Conservation (phyloP, 768 basidiomycete genomes). For the Fomitopsis pulvina region DNA sequence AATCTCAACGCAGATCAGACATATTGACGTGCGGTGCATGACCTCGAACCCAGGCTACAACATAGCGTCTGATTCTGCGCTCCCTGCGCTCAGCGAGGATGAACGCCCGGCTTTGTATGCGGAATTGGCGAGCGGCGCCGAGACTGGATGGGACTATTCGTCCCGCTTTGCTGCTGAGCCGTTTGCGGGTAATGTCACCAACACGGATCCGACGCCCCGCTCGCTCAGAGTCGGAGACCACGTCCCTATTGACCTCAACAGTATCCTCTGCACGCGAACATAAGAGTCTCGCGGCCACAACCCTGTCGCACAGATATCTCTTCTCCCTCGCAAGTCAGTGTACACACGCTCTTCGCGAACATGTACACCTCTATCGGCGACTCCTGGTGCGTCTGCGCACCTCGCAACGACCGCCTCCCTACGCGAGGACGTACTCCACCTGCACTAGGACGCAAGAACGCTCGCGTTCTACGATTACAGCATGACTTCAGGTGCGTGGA, state of each 20-base stretch:
- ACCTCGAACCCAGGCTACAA: constrained; percentile 54
- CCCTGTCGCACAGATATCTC: too few species aligned
- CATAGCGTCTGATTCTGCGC: constrained; percentile 62
- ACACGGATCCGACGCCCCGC: constrained; percentile 51
- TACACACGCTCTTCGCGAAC: constrained; percentile 50
- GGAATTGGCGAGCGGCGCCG: constrained; percentile 85
- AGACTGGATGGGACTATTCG: constrained; percentile 55
- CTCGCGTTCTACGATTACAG: constrained; percentile 94
- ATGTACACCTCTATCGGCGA: constrained; percentile 47
- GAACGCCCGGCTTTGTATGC: constrained; percentile 66
- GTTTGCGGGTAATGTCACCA: constrained; percentile 30
- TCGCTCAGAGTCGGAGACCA: constrained; percentile 64
- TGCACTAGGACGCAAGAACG: constrained; percentile 77
- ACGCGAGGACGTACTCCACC: constrained; percentile 71
- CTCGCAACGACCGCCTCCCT: constrained; percentile 47
- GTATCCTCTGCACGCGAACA: constrained; percentile 63
- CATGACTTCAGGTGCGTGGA: constrained; percentile 57
- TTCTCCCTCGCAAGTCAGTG: constrained; percentile 40
- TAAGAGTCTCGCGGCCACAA: constrained; percentile 12
- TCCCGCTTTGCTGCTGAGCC: constrained; percentile 37
- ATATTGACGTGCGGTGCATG: not conserved
- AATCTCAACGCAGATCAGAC: too few species aligned
- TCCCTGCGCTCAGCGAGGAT: constrained; percentile 49
- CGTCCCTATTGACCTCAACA: constrained; percentile 76
- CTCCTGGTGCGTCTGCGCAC: constrained; percentile 41